Evolutionary conservation across 305 asterid genomes (phyloP).

Genomic region (Fraxinus nigra): DNA sequence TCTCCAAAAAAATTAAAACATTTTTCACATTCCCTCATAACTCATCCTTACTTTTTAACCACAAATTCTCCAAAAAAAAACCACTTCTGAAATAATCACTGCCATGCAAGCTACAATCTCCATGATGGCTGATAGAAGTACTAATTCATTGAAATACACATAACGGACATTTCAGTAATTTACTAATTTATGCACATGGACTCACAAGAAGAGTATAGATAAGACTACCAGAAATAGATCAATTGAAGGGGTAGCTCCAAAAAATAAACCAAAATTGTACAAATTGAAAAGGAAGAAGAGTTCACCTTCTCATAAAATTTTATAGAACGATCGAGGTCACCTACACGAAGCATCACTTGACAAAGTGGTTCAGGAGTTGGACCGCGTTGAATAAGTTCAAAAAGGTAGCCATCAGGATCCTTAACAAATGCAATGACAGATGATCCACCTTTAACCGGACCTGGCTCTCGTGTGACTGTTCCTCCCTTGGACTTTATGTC

Average conservation of each 20-base stretch:
- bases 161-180: not conserved
- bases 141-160: not conserved
- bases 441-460: slow-evolving; percentile 95
- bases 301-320: slow-evolving; percentile 89
- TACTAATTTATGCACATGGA: not conserved
- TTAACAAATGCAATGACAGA: slow-evolving; percentile 85
- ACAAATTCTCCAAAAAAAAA: not conserved
- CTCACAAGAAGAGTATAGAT: not conserved
- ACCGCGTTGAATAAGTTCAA: slow-evolving; percentile 78
- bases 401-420: slow-evolving; percentile 95
- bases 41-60: not conserved
- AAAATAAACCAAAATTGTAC: not conserved
- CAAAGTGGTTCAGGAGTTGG: slow-evolving; percentile 97
- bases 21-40: not conserved
- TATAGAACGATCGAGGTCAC: slow-evolving; percentile 91
- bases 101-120: not conserved
- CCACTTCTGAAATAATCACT: not conserved
- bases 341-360: slow-evolving; percentile 99
- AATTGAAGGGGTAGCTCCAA: not conserved
- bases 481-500: slow-evolving; percentile 85
- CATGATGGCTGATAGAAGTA: not conserved
- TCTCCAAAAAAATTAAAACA: not conserved
- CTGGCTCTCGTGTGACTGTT: slow-evolving; percentile 87
- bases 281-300: not conserved
- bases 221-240: not conserved